Evolutionary conservation across 106 monocot species (phyloP), one percentile per base, ranked within the genome.

Genomic region (Hemerocallis citrina): DNA sequence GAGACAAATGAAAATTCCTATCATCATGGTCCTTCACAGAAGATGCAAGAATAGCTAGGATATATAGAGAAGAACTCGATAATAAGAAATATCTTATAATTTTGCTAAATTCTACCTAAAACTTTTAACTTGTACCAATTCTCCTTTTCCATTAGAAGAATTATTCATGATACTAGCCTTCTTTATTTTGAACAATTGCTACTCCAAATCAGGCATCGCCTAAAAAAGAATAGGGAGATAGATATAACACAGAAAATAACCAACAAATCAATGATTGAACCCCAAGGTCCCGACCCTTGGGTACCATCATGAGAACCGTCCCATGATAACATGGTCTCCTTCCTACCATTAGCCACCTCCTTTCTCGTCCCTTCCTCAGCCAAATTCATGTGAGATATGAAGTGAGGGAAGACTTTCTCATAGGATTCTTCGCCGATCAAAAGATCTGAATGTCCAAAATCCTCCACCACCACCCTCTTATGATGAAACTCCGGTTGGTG

Each of bases 401-500:
- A 62, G 11, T 75, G 75, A 21, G 75, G 75, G 19, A 75, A 75
- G 3, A 75, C 75, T 34, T 36, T 57, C 38, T 75, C 44, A 39
- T 63, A 30, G 12, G 75, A 66, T 32, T 68, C 68, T 34, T 75
- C 62, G 30, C 75, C 75, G 16, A 75, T 68, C 16, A 75, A 49
- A 55, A 75, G 68, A 68, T 75, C 75, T 0, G 75, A 75, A 43
- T 75, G 75, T n/a, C 75, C 75, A 57, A 63, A 75, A 19, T 56
- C 75, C 16, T 68, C 68, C 34, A 75, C 47, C 44, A 75, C 62
- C 12, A 75, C 68, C 34, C 75, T 68, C 46, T 63, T 68, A n/a
- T 75, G 75, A n/a, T 37, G 35, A 56, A 75, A 68, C 19, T 25
- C 55, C 3, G 75, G 75, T 25, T 75, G 68, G 29, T 75, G 75